Evolutionary conservation across 2,329 filamentous ascomycete species (phyloP).

Genomic region (Cladophialophora exuberans): DNA sequence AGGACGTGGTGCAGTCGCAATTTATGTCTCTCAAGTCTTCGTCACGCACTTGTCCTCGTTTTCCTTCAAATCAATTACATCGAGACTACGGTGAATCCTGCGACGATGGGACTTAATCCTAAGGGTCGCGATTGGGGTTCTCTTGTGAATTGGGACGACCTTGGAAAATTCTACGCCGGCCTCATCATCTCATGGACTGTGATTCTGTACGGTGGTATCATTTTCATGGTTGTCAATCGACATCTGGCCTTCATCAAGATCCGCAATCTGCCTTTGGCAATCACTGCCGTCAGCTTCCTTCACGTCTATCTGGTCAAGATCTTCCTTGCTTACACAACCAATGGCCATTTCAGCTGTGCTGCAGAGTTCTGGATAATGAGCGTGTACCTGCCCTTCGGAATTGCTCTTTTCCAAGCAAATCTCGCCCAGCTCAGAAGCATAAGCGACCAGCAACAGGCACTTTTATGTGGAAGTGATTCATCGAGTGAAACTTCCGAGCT

Average conservation of each 20-base stretch:
- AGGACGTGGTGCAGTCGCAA: not conserved
- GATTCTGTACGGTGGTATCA: slow-evolving; percentile 7
- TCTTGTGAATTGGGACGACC: slow-evolving; percentile 8
- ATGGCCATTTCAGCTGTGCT: slow-evolving; percentile 46
- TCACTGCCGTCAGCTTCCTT: slow-evolving; percentile 33
- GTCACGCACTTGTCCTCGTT: not conserved
- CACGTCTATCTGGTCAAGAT: slow-evolving; percentile 36
- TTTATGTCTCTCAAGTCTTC: not conserved
- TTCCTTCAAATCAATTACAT: no score
- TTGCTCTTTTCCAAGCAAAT: slow-evolving; percentile 64
- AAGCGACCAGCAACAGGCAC: slow-evolving; percentile 5
- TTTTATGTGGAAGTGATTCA: not conserved
- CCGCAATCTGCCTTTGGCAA: slow-evolving; percentile 33
- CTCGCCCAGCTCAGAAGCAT: slow-evolving; percentile 57
- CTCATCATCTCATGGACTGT: slow-evolving; percentile 20
- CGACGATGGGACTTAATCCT: slow-evolving; percentile 1
- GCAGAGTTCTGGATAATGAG: slow-evolving; percentile 67
- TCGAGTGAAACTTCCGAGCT: not conserved
- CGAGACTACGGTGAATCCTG: no score
- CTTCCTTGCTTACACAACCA: slow-evolving; percentile 35
- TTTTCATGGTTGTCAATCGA: slow-evolving; percentile 18
- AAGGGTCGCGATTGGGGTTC: slow-evolving; percentile 3
- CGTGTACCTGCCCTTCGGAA: slow-evolving; percentile 62
- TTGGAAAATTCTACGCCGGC: slow-evolving; percentile 4
- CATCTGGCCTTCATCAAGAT: slow-evolving; percentile 34